A percentile compares a stretch with the other conserved stretches of the same genome.
These are phyloP conservation scores for Colletotrichum coccodes DNA, from an alignment of 2,329 filamentous ascomycete species.

Conservation along the genomic window DNA sequence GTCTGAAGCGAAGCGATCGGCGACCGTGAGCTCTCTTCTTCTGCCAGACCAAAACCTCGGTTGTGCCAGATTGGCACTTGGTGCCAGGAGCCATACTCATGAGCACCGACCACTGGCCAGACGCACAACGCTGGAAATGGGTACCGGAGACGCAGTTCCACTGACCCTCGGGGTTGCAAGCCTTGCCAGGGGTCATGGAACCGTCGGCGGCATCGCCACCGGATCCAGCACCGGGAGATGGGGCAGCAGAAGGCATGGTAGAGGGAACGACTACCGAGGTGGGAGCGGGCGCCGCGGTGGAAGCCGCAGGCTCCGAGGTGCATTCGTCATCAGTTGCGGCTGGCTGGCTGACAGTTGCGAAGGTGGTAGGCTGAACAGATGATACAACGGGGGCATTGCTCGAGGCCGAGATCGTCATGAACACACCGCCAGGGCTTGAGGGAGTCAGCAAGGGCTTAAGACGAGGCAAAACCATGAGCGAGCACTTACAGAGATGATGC, in stretches of 20 bases:
- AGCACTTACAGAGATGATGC: constrained; percentile 39
- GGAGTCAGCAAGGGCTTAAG: constrained; percentile 33
- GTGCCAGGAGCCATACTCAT: constrained; percentile 65
- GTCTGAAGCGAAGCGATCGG: constrained; percentile 17
- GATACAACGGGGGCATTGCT: constrained; percentile 31
- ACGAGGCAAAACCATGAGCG: not conserved
- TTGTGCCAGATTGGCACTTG: constrained; percentile 51
- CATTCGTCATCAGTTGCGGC: constrained; percentile 32
- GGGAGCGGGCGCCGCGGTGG: constrained; percentile 9
- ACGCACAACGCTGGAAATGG: constrained; percentile 72
- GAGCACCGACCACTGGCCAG: constrained; percentile 62
- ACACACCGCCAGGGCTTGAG: constrained; percentile 54
- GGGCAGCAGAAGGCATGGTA: not conserved
- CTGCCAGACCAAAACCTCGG: constrained; percentile 37
- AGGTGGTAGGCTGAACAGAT: constrained; percentile 35
- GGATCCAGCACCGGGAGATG: constrained; percentile 4
- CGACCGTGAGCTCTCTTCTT: constrained; percentile 32
- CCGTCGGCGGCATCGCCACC: constrained; percentile 38
- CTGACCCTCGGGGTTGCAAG: constrained; percentile 63
- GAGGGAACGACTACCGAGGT: not conserved
- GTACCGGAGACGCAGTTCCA: constrained; percentile 68
- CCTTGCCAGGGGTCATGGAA: constrained; percentile 46
- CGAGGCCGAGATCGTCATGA: constrained; percentile 46
- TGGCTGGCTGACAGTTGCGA: constrained; percentile 38
- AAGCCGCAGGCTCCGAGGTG: not conserved